Base-by-base conservation (phyloP, 2,329 filamentous ascomycete genomes). In the Claviceps pazoutovae region DNA sequence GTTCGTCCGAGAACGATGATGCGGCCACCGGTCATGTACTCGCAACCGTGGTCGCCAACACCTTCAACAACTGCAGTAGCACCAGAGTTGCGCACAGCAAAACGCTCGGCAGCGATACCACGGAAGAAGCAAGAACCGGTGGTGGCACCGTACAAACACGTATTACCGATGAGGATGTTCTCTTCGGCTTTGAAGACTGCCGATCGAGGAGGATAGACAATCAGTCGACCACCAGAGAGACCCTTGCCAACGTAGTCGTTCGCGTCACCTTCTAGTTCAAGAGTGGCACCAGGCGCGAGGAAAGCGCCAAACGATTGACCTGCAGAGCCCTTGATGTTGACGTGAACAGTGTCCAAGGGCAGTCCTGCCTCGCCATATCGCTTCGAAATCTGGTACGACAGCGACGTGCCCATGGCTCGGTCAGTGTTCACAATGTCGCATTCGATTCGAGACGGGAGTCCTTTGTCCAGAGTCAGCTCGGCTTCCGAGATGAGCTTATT, bases 221-320 rank as follows among this genome's bases (percentile, higher is more conserved):
- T 95, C 58, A 97, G 72, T 52, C 90, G 86, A 66, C 91, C 91
- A 66, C 91, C 91, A 51, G 90, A 96, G 36, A 97, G 74, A 64
- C 90, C 89, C 76, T 97, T 97, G 59, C 91, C 91, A 52, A 97
- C 90, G 61, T 96, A 97, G 66, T 97, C 91, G 68, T 97, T 97
- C 64, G 88, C 75, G 66, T 97, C 91, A 70, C 91, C 91, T 72
- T 97, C 91, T 41, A 97, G 82, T 70, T 97, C 91, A 46, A 97
- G 74, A 1, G 91, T 97, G 46, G 96, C 83, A 78, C 91, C 91
- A 55, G 90, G 87, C 46, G 91, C 90, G 53, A 96, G 78, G 76
- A 86, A 96, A 49, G 90, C 90, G 72, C 91, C 91, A 62, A 97
- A 97, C 1, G 91, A 96, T 69, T 97, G 91, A 61, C 91, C 91